Conservation (phyloP, 2,329 filamentous ascomycete genomes). For the Fusarium graminum region DNA sequence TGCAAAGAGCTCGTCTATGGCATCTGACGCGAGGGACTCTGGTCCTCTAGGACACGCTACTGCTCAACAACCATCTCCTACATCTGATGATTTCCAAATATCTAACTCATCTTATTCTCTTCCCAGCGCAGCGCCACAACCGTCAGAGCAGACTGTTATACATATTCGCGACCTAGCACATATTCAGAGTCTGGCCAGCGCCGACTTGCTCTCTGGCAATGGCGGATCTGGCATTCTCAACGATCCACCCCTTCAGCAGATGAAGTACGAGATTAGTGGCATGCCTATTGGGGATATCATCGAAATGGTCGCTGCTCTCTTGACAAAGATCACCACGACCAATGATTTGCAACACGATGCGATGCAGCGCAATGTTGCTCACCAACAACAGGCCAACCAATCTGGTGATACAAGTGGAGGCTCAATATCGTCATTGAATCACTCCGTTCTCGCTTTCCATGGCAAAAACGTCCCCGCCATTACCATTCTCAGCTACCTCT, state of each 20-base stretch:
- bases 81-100: slow-evolving; percentile 54
- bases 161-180: slow-evolving; percentile 90
- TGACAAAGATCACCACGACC: slow-evolving; percentile 97
- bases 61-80: slow-evolving; percentile 53
- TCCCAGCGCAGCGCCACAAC: slow-evolving; percentile 47
- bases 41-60: slow-evolving; percentile 47
- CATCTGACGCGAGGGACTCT: slow-evolving; percentile 55
- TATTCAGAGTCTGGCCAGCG: slow-evolving; percentile 87
- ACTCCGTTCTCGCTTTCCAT: slow-evolving; percentile 90
- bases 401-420: slow-evolving; percentile 61
- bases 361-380: slow-evolving; percentile 77
- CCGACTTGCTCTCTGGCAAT: slow-evolving; percentile 73
- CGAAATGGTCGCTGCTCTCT: slow-evolving; percentile 96
- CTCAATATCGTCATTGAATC: slow-evolving; percentile 70
- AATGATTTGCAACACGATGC: slow-evolving; percentile 96
- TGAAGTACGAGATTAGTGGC: slow-evolving; percentile 92
- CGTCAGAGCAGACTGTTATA: slow-evolving; percentile 67
- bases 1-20: slow-evolving; percentile 63
- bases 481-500: slow-evolving; percentile 94
- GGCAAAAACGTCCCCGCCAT: slow-evolving; percentile 98
- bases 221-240: slow-evolving; percentile 62
- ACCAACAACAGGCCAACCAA: slow-evolving; percentile 67
- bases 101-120: slow-evolving; percentile 56
- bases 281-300: slow-evolving; percentile 99
- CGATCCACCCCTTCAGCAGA: slow-evolving; percentile 65